These are phyloP conservation scores for Mycena sanguinolenta DNA, from an alignment of 768 basidiomycete species.

Conservation along the genomic window DNA sequence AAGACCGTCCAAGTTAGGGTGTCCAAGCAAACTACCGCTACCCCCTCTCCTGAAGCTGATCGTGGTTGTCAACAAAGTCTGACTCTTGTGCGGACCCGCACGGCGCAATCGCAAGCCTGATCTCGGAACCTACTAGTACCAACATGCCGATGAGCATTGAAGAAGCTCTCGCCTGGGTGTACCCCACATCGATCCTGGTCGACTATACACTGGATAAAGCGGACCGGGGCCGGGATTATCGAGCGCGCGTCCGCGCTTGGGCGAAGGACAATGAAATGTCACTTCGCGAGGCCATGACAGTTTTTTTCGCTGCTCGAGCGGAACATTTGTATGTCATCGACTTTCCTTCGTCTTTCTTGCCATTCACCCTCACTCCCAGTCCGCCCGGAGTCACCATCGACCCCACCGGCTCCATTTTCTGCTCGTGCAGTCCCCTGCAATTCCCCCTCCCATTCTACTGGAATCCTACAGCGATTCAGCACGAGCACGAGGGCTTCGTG, in stretches of 20 bases:
- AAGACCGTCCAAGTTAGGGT: too few species aligned
- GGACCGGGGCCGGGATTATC: neutral
- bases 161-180: too few species aligned
- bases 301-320: neutral
- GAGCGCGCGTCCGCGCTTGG: neutral
- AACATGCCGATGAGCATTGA: too few species aligned
- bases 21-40: too few species aligned
- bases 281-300: constrained; percentile 1
- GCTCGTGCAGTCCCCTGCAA: neutral
- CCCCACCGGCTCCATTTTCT: constrained; percentile 12
- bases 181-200: too few species aligned
- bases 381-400: neutral
- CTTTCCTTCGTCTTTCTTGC: neutral
- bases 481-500: constrained; percentile 6
- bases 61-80: too few species aligned
- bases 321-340: neutral
- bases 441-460: constrained; percentile 9
- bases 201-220: too few species aligned
- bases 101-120: too few species aligned
- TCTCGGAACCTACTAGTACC: too few species aligned
- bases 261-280: neutral
- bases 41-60: too few species aligned
- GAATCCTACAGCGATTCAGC: neutral
- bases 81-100: too few species aligned
- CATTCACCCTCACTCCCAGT: neutral